phyloP scores from a whole-genome alignment of 2,329 filamentous ascomycete genomes.

The Lasiodiplodia hormozganensis region DNA sequence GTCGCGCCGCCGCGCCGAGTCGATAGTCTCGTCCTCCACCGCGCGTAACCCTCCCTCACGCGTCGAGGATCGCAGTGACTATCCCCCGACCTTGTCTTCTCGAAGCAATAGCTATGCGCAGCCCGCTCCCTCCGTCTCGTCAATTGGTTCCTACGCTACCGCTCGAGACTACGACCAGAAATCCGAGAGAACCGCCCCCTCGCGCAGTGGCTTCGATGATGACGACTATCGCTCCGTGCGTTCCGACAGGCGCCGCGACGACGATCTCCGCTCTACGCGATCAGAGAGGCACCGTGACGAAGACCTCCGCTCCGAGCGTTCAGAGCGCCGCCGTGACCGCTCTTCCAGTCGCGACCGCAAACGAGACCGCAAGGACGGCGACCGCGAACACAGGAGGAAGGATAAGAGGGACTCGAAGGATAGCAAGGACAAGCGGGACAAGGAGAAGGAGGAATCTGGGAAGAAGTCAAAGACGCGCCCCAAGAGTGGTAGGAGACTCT shows the following conservation, averaged over 20 bases:
- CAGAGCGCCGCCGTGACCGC: slow-evolving; percentile 35
- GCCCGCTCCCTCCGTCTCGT: slow-evolving; percentile 14
- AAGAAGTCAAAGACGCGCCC: slow-evolving; percentile 27
- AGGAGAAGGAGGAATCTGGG: slow-evolving; percentile 18
- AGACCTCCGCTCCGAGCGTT: slow-evolving; percentile 25
- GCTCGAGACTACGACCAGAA: slow-evolving; percentile 26
- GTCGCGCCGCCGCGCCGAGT: slow-evolving; percentile 44
- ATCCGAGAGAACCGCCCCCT: slow-evolving; percentile 25
- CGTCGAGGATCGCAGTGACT: slow-evolving; percentile 31
- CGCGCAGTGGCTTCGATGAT: slow-evolving; percentile 24
- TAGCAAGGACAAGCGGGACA: slow-evolving; percentile 37
- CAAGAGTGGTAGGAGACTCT: slow-evolving; percentile 38
- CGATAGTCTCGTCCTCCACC: slow-evolving; percentile 36
- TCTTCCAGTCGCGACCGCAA: slow-evolving; percentile 42
- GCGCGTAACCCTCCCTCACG: slow-evolving; percentile 32
- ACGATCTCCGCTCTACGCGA: slow-evolving; percentile 28
- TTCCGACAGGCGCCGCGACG: slow-evolving; percentile 34
- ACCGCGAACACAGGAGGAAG: slow-evolving; percentile 43
- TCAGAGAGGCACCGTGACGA: slow-evolving; percentile 34
- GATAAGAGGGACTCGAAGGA: slow-evolving; percentile 39
- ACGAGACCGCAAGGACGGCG: slow-evolving; percentile 39
- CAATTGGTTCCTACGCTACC: slow-evolving; percentile 28
- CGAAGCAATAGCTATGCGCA: slow-evolving; percentile 18
- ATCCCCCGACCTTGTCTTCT: slow-evolving; percentile 26
- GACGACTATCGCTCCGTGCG: slow-evolving; percentile 24